A percentile compares a stretch with the other conserved stretches of the same genome.
These are phyloP conservation scores for Setaria italica DNA, from an alignment of 202 grass and related monocot species.

Conservation along the genomic window DNA sequence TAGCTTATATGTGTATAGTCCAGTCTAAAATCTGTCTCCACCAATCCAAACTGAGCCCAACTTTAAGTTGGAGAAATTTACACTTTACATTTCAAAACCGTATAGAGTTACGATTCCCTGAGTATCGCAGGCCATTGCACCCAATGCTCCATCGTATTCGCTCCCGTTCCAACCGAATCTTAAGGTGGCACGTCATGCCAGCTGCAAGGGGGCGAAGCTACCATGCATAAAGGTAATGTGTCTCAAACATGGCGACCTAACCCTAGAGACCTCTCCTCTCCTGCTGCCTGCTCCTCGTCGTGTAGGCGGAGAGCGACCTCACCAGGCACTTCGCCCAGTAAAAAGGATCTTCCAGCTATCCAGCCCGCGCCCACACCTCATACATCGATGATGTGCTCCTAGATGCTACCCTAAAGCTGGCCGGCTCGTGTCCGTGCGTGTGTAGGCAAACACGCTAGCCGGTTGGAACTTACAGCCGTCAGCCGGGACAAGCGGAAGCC, in stretches of 20 bases:
- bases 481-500: constrained; percentile 16
- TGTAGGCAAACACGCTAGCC: background rate
- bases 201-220: background rate
- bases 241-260: constrained; percentile 41
- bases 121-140: no score
- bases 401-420: constrained; percentile 24
- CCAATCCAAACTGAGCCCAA: no score
- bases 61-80: no score
- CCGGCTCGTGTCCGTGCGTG: background rate
- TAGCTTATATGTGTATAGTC: no score
- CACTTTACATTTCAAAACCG: no score
- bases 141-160: no score
- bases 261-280: background rate
- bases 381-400: background rate
- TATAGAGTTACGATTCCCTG: no score
- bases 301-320: constrained; percentile 34
- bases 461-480: background rate
- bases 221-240: constrained; percentile 6
- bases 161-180: background rate
- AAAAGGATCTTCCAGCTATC: background rate
- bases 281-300: background rate
- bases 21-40: no score
- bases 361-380: background rate
- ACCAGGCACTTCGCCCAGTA: background rate
- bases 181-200: constrained; percentile 25